These are phyloP conservation scores for Penicillium sp. DNA, from an alignment of 2,329 filamentous ascomycete species.

Conservation along the genomic window DNA sequence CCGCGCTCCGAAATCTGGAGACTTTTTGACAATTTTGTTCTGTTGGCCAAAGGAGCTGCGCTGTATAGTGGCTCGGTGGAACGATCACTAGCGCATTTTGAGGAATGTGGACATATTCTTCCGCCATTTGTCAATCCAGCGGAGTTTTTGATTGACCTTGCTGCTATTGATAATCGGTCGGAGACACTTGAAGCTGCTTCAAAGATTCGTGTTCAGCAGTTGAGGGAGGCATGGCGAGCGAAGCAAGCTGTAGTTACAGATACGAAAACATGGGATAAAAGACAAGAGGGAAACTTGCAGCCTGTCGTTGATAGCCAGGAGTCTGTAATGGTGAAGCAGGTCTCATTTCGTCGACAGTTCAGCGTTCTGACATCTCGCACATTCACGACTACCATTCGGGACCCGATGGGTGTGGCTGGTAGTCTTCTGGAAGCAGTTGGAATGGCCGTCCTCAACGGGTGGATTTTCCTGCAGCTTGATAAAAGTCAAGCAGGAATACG, in stretches of 20 bases:
- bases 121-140: constrained; percentile 75
- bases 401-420: constrained; percentile 72
- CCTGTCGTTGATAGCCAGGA: neutral
- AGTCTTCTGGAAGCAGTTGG: constrained; percentile 67
- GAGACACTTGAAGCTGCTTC: constrained; percentile 64
- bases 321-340: constrained; percentile 41
- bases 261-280: neutral
- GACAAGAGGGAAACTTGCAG: neutral
- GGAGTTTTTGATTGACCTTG: constrained; percentile 72
- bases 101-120: constrained; percentile 57
- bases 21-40: constrained; percentile 69
- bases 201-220: constrained; percentile 57
- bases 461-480: constrained; percentile 67
- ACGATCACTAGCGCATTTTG: constrained; percentile 65
- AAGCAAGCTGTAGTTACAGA: neutral
- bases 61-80: constrained; percentile 64
- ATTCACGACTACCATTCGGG: constrained; percentile 69
- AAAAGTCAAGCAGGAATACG: constrained; percentile 69
- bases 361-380: constrained; percentile 67
- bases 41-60: constrained; percentile 65
- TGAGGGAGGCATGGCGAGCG: constrained; percentile 61
- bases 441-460: constrained; percentile 71
- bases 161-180: constrained; percentile 70
- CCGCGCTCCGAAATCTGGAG: constrained; percentile 78
- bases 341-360: constrained; percentile 62